These are phyloP conservation scores for Lipomyces lipofer DNA, from an alignment of 805 yeast species.

Conservation along the genomic window DNA sequence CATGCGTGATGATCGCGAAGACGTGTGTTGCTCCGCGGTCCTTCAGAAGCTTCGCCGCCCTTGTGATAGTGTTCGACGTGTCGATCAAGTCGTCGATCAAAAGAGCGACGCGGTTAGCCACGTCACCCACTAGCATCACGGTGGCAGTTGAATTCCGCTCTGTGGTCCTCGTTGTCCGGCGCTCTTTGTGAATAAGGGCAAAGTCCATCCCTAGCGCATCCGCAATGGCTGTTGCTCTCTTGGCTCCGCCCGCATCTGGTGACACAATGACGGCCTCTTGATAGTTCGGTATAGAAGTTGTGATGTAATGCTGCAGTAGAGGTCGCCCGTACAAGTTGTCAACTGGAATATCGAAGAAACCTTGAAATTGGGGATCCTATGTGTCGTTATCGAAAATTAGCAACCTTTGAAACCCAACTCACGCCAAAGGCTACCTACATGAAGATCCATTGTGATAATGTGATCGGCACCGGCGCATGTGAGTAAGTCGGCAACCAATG, in stretches of 20 bases:
- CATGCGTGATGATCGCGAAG: slow-evolving; percentile 88
- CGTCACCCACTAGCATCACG: slow-evolving; percentile 96
- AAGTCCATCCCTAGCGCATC: slow-evolving; percentile 85
- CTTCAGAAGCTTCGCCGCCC: slow-evolving; percentile 89
- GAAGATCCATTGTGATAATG: slow-evolving; percentile 95
- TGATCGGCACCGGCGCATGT: slow-evolving; percentile 96
- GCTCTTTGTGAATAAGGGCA: slow-evolving; percentile 93
- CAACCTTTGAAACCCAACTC: background rate
- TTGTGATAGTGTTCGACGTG: slow-evolving; percentile 84
- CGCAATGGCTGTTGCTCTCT: slow-evolving; percentile 91
- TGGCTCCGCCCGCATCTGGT: slow-evolving; percentile 99
- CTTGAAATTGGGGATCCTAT: slow-evolving; percentile 91
- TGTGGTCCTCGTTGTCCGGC: slow-evolving; percentile 50
- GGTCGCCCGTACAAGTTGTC: slow-evolving; percentile 92
- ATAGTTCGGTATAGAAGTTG: slow-evolving; percentile 72
- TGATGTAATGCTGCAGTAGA: slow-evolving; percentile 78
- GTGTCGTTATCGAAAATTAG: background rate
- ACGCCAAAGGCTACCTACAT: slow-evolving; percentile 37
- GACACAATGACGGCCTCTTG: slow-evolving; percentile 87
- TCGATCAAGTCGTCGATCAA: slow-evolving; percentile 91
- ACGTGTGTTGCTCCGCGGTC: slow-evolving; percentile 90
- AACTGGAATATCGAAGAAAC: slow-evolving; percentile 93
- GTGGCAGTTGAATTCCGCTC: slow-evolving; percentile 55
- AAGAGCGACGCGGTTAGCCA: slow-evolving; percentile 80
- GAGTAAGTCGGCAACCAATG: slow-evolving; percentile 81